Conservation (phyloP, 352 stramenopile genomes). For the Phytopythium mirpurense region DNA sequence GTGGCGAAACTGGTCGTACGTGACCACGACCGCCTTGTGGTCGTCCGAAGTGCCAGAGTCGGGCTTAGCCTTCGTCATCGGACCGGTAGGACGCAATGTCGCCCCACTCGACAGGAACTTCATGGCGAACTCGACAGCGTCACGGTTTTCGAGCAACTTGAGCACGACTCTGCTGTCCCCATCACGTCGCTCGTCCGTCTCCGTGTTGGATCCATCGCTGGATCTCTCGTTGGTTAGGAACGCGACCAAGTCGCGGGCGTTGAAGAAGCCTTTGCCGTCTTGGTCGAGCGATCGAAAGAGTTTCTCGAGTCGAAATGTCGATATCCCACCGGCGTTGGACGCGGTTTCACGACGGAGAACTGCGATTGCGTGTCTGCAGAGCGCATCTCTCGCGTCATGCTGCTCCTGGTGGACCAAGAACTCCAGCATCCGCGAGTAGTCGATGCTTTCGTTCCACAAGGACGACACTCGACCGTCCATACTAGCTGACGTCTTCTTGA, state of each 20-base stretch:
- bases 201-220: neutral
- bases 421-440: slow-evolving; percentile 43
- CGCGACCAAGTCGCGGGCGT: slow-evolving; percentile 21
- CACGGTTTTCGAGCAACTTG: slow-evolving; percentile 10
- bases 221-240: slow-evolving; percentile 11
- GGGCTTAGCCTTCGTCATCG: no score
- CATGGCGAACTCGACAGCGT: slow-evolving; percentile 16
- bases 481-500: neutral
- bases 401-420: slow-evolving; percentile 45
- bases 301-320: slow-evolving; percentile 24
- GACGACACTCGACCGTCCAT: neutral
- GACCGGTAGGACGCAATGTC: no score
- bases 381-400: slow-evolving; percentile 8
- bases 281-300: slow-evolving; percentile 30
- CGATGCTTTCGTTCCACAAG: slow-evolving; percentile 15
- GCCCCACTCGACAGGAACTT: slow-evolving; percentile 3
- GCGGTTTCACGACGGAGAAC: slow-evolving; percentile 17
- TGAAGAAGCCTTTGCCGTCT: slow-evolving; percentile 42
- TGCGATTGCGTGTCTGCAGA: slow-evolving; percentile 18
- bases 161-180: neutral
- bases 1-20: slow-evolving; percentile 16
- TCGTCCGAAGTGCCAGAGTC: no score
- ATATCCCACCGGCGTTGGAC: slow-evolving; percentile 8
- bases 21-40: slow-evolving; percentile 6
- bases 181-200: neutral